Conservation (phyloP, 2,329 filamentous ascomycete genomes). For the Alternaria consortialis region DNA sequence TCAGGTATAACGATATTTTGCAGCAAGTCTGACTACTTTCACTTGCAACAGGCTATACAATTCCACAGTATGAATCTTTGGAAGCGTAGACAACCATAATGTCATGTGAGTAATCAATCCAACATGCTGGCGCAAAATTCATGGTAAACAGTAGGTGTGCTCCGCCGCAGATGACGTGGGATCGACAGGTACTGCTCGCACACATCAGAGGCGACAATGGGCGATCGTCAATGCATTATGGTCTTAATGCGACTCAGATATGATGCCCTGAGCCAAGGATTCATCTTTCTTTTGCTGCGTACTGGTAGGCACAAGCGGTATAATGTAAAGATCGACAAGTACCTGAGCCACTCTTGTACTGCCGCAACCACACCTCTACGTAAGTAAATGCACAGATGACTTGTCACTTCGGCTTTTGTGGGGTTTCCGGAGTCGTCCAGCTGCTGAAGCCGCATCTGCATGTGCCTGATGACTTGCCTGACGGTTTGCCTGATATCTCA, state of each 20-base stretch:
- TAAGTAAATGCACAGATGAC: neutral
- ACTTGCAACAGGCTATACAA: neutral
- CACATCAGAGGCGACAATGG: neutral
- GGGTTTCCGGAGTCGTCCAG: neutral
- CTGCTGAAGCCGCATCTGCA: neutral
- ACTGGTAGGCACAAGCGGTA: neutral
- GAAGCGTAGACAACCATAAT: neutral
- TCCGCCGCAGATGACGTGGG: neutral
- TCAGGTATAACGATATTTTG: neutral
- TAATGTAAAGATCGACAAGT: neutral
- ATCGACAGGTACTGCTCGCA: conserved; percentile 1
- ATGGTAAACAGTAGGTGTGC: neutral
- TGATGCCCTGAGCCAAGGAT: neutral
- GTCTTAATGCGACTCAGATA: neutral
- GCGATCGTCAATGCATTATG: neutral
- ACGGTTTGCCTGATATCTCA: neutral
- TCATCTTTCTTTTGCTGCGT: neutral
- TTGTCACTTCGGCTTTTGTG: neutral
- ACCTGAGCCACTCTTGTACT: neutral
- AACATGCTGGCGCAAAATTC: neutral
- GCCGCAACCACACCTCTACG: neutral
- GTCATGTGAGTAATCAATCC: neutral
- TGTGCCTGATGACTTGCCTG: neutral
- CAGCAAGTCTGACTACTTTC: neutral
- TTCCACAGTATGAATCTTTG: neutral